A percentile compares a stretch with the other conserved stretches of the same genome.
Evolutionary conservation across 129 eudicot genomes (phyloP).

Genomic region (Rutidosis leptorrhynchoides): DNA sequence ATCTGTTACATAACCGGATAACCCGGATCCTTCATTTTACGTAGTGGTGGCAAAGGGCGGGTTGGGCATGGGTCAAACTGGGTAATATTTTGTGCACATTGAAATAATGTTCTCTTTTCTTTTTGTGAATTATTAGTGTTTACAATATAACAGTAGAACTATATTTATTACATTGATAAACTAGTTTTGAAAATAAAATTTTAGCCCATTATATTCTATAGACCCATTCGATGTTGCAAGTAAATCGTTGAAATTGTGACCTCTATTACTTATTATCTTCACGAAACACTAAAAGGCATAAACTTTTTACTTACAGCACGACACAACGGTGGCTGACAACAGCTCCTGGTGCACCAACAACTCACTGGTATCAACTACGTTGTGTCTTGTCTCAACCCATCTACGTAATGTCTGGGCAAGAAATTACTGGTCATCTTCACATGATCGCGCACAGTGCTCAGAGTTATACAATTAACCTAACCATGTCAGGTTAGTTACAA

Average conservation of each 20-base stretch:
- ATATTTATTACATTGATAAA: background rate
- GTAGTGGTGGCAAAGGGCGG: background rate
- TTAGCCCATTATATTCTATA: background rate
- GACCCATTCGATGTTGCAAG: background rate
- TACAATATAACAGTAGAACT: background rate
- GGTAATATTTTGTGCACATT: background rate
- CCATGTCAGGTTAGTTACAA: conserved; percentile 71
- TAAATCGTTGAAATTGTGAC: background rate
- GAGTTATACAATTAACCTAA: conserved; percentile 81
- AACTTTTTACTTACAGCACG: conserved; percentile 43
- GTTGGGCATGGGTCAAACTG: background rate
- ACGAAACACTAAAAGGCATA: background rate
- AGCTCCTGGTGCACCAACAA: conserved; percentile 98
- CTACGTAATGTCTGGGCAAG: conserved; percentile 97
- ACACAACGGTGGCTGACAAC: conserved; percentile 96
- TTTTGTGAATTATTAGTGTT: background rate
- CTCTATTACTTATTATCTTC: background rate
- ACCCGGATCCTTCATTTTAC: background rate
- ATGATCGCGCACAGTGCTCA: conserved; percentile 95
- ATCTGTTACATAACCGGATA: background rate
- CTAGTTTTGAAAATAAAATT: background rate
- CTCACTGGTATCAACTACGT: conserved; percentile 97
- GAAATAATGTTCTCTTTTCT: background rate
- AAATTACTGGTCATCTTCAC: conserved; percentile 77
- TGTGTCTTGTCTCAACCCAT: conserved; percentile 90